Conservation (phyloP, 148 eudicot genomes). For the Agrostemma githago region DNA sequence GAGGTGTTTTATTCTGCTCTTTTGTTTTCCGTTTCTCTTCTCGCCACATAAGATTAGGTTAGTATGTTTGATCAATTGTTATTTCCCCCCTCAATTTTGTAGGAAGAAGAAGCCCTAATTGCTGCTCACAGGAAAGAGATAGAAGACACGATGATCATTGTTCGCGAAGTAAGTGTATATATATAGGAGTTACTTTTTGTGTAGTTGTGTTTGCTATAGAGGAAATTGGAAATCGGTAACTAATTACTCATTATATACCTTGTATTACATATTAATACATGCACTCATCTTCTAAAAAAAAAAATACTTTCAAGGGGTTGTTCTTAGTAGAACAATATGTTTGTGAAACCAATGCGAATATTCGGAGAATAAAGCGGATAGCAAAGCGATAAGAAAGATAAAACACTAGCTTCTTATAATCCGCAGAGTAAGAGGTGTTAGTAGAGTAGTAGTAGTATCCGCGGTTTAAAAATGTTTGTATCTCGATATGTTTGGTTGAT, state of each 20-base stretch:
- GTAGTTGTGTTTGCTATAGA: neutral
- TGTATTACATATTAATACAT: neutral
- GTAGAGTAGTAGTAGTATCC: too few species aligned
- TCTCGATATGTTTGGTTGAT: neutral
- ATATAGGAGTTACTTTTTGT: neutral
- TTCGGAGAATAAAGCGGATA: too few species aligned
- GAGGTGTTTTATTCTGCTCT: neutral
- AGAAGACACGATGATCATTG: conserved; percentile 99
- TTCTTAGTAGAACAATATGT: neutral
- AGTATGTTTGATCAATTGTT: neutral
- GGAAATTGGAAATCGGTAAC: too few species aligned
- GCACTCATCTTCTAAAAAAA: too few species aligned
- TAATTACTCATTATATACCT: neutral
- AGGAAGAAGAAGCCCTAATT: conserved; percentile 97
- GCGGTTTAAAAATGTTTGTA: too few species aligned
- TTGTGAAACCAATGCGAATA: neutral
- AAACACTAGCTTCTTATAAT: too few species aligned
- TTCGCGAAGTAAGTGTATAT: conserved; percentile 78
- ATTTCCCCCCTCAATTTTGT: conserved; percentile 16
- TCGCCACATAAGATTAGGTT: neutral
- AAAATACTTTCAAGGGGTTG: neutral
- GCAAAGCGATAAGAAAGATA: too few species aligned
- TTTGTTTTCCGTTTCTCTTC: neutral
- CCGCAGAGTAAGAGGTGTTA: too few species aligned
- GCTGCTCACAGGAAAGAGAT: conserved; percentile 98